Base-by-base conservation (phyloP, 2,329 filamentous ascomycete species). In the Rutstroemia sp. region DNA sequence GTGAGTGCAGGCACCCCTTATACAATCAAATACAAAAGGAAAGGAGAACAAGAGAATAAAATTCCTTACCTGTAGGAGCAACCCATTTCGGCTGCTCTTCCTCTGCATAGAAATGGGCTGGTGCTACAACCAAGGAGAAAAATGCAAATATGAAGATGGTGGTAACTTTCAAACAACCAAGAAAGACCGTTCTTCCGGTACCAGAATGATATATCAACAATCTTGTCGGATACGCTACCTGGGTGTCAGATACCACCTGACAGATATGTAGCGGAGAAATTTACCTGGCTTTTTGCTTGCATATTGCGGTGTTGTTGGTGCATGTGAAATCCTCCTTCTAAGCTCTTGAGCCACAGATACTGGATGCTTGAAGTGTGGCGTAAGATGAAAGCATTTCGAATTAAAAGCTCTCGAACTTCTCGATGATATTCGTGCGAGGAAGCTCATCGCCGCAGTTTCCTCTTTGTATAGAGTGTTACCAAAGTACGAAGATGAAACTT, bases 131-230 rank as follows among this genome's bases (percentile, higher is more conserved):
- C 52, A 86, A 71, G 61, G 77, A 78, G 65, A 88, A 88, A 63
- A 87, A 82, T 21, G 77, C 78, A 56, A 86, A 86, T 41, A 88
- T 71, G 59, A 90, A 81, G 42, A 94, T 77, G 3, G 86, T 85
- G 1, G 83, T 83, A 56, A 92, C 73, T 65, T 90, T 90, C 60
- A 88, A 70, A 66, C 83, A 80, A 49, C 86, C 87, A 47, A 92
- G 72, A 62, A 87, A 85, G 6, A 83, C 81, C 30, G 81, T 86
- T 57, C 81, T 79, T 8, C 78, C 78, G 0, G 82, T 86, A 52
- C 89, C 88, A 53, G 84, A 84, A 72, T 91, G 87, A 71, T 89
- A 95, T 60, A 95, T 80, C 63, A 90, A 77, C 27, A 92, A 67
- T 14, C 74, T 74, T 61, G 82, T 77, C 0, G 83, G 81, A 58